Percentiles rank a stretch among this genome's conserved stretches.
These are phyloP conservation scores for Geosmithia morbida DNA, from an alignment of 2,329 filamentous ascomycete species.

Conservation along the genomic window DNA sequence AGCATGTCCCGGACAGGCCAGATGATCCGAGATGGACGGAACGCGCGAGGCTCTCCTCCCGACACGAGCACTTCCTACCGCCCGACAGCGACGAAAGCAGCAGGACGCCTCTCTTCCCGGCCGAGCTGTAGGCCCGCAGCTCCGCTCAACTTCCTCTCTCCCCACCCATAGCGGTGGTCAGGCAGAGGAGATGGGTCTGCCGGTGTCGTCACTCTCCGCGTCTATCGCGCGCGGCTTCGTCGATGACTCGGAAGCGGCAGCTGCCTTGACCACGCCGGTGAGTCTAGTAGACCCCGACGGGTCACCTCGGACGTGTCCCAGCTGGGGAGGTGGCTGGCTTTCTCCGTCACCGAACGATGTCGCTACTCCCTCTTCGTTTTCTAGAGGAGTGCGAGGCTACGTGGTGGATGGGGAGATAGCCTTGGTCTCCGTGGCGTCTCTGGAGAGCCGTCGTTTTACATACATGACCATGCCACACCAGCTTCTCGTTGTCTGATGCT, in stretches of 20 bases:
- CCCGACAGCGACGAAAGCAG: background rate
- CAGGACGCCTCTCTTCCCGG: background rate
- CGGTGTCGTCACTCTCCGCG: background rate
- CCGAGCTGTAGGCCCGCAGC: no score
- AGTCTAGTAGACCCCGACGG: background rate
- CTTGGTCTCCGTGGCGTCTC: background rate
- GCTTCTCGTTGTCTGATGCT: background rate
- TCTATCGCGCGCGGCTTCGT: background rate
- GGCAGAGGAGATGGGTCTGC: constrained; percentile 2
- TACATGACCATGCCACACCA: no score
- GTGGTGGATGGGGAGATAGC: background rate
- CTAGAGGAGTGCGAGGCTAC: background rate
- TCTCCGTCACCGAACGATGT: no score
- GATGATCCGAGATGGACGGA: no score
- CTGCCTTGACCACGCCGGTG: background rate
- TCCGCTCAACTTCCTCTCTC: background rate
- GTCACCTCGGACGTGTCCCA: no score
- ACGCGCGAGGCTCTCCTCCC: constrained; percentile 2
- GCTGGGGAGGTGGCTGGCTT: background rate
- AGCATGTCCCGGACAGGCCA: no score
- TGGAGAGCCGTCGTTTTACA: background rate
- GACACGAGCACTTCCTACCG: background rate
- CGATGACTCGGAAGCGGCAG: background rate
- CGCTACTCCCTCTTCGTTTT: no score
- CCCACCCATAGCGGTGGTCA: constrained; percentile 1